A percentile compares a stretch with the other conserved stretches of the same genome.
These are phyloP conservation scores for Scheffersomyces quercinus DNA, from an alignment of 1,139 yeast genomes.

Conservation along the genomic window DNA sequence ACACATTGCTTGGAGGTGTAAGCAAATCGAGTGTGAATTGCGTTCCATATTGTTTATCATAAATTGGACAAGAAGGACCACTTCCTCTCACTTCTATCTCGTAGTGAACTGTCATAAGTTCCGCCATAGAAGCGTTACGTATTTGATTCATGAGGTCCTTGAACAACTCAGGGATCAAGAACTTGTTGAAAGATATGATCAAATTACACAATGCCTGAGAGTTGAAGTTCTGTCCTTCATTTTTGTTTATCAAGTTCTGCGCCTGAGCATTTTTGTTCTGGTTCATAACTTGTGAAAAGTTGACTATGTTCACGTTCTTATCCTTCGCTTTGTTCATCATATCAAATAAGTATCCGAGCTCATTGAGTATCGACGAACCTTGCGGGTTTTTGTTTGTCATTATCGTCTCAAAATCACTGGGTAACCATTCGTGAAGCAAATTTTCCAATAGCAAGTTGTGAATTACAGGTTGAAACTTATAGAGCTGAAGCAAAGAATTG, in stretches of 20 bases:
- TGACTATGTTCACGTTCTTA: constrained; percentile 66
- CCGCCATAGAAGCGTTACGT: constrained; percentile 17
- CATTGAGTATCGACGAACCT: constrained; percentile 64
- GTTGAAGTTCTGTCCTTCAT: constrained; percentile 40
- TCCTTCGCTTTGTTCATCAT: constrained; percentile 87
- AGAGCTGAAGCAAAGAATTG: constrained; percentile 80
- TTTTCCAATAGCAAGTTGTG: constrained; percentile 63
- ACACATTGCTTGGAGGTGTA: constrained; percentile 30
- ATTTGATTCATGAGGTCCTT: constrained; percentile 45
- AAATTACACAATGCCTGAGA: constrained; percentile 38
- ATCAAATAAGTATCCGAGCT: constrained; percentile 85
- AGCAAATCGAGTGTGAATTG: constrained; percentile 40
- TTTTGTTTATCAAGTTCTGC: constrained; percentile 54
- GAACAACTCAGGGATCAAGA: constrained; percentile 45
- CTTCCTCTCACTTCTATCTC: constrained; percentile 46
- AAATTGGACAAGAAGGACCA: constrained; percentile 36
- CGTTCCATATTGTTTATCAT: constrained; percentile 27
- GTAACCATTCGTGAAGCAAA: constrained; percentile 60
- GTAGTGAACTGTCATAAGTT: constrained; percentile 29
- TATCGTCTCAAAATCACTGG: constrained; percentile 35
- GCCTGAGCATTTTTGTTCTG: constrained; percentile 47
- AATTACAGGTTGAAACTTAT: constrained; percentile 72
- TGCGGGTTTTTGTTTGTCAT: constrained; percentile 31
- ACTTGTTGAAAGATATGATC: constrained; percentile 59
- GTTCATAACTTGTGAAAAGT: constrained; percentile 56